Conservation (phyloP, 2,329 filamentous ascomycete genomes). For the Aaosphaeria arxii region DNA sequence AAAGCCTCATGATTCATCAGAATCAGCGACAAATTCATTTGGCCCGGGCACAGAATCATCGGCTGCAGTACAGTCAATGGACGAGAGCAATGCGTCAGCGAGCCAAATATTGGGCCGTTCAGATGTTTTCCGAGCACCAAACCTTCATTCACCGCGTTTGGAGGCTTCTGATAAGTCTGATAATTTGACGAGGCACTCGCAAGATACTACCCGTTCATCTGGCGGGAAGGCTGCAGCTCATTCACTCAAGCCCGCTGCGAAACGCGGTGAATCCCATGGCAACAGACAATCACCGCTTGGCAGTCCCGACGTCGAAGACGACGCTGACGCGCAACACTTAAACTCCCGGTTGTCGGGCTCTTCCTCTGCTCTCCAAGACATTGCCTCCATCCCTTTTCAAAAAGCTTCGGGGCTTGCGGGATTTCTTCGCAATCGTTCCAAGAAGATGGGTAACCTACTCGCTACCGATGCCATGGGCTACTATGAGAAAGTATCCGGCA, state of each 20-base stretch:
- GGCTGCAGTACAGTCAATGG: slow-evolving; percentile 57
- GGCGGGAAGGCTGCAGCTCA: slow-evolving; percentile 13
- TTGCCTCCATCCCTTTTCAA: slow-evolving; percentile 76
- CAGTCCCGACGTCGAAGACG: slow-evolving; percentile 21
- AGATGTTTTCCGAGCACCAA: slow-evolving; percentile 82
- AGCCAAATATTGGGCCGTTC: slow-evolving; percentile 88
- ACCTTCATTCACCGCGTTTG: slow-evolving; percentile 44
- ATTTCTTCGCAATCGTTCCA: slow-evolving; percentile 75
- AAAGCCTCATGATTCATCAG: slow-evolving; percentile 62
- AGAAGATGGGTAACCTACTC: slow-evolving; percentile 76
- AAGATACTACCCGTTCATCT: slow-evolving; percentile 37
- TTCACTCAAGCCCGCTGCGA: slow-evolving; percentile 7
- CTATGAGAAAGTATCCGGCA: slow-evolving; percentile 92
- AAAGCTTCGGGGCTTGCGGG: slow-evolving; percentile 79
- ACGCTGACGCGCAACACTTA: slow-evolving; percentile 21
- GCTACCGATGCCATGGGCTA: slow-evolving; percentile 94
- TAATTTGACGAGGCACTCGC: slow-evolving; percentile 25
- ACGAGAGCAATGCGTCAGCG: slow-evolving; percentile 74
- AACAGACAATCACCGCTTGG: slow-evolving; percentile 11
- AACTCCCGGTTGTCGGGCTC: slow-evolving; percentile 37
- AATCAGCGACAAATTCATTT: slow-evolving; percentile 71
- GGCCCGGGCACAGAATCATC: slow-evolving; percentile 75
- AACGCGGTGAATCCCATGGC: slow-evolving; percentile 2
- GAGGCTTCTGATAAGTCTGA: slow-evolving; percentile 21
- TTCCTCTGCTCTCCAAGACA: slow-evolving; percentile 55